Evolutionary conservation across 805 yeast genomes (phyloP), one percentile per base, ranked within the genome.

Genomic region (Candida loeiensis): DNA sequence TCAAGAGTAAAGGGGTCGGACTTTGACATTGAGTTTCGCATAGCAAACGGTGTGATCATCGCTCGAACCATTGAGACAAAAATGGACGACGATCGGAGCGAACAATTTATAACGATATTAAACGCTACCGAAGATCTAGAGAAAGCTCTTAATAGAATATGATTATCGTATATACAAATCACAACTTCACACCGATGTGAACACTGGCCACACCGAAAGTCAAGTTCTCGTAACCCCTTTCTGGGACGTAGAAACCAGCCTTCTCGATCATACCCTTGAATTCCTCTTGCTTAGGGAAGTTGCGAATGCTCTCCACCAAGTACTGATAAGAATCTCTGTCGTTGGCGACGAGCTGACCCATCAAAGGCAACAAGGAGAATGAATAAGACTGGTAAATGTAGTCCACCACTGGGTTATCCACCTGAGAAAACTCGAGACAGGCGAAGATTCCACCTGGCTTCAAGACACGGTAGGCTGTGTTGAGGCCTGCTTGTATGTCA

Each of bases 371-470:
- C 36, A 85, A 66, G 42, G 86, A 84, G 61, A 85, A 85, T 12
- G 96, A 86, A 76, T 95, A 93, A 29, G 87, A 82, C 58, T 85
- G 88, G 71, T 93, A 93, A 19, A 80, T 64, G 45, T 78, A 71
- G 58, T 87, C 91, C 38, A 93, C 68, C 7, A 80, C 56, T 20
- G 84, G 81, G 61, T 88, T 86, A 36, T 84, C 82, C 42, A 93
- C 96, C 59, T 90, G 93, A 40, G 95, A 84, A 57, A 93, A 93
- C 61, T 93, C 99, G 44, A 93, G 73, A 64, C 98, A 90, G 27
- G 96, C 96, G 61, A 93, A 93, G 34, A 93, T 85, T 54, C 99
- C 99, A 55, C 99, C 99, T 9, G 98, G 98, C 63, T 84, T 87
- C 59, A 93, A 77, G 21, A 91, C 95, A 53, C 99, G 77, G 69